Evolutionary conservation across 257 asterid species (phyloP), one percentile per base, ranked within the genome.

Genomic region (Apocynum venetum): DNA sequence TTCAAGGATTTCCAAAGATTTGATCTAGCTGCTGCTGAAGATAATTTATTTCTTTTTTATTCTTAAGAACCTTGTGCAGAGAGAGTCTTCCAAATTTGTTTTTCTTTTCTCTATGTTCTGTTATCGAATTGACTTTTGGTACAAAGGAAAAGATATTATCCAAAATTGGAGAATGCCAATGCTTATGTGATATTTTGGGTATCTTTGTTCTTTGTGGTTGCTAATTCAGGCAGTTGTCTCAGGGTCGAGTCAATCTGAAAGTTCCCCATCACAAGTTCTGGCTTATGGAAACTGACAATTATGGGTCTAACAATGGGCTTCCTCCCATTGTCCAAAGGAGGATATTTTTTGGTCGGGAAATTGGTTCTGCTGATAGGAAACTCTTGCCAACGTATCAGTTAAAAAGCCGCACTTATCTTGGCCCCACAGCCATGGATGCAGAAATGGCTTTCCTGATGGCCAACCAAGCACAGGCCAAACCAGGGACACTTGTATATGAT

Each of bases 401-500:
- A 73, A 96, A 96, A 81, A 96, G 97, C 87, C 99, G 99, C 48
- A 91, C 82, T 72, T 96, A 96, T 84, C 97, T 96, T 63, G 99
- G 99, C 19, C 99, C 99, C 10, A 96, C 99, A 13, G 99, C 99
- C 83, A 93, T 96, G 98, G 99, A 96, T 87, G 99, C 99, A 55
- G 99, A 96, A 87, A 96, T 96, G 89, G 99, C 99, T 35, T 96
- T 96, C 83, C 89, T 96, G 91, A 96, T 96, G 99, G 98, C 97
- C 71, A 96, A 96, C 80, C 97, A 90, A 85, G 99, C 99, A 1
- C 99, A 91, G 76, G 92, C 86, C 80, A 89, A 85, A 83, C 86
- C 90, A 8, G 99, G 99, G 76, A 91, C 87, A 80, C 92, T 96
- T 77, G 95, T 93, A 20, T 96, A 86, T 84, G 99, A 96, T 81